These are phyloP conservation scores for Penicillium goetzii DNA, from an alignment of 495 filamentous ascomycete genomes.

Conservation along the genomic window DNA sequence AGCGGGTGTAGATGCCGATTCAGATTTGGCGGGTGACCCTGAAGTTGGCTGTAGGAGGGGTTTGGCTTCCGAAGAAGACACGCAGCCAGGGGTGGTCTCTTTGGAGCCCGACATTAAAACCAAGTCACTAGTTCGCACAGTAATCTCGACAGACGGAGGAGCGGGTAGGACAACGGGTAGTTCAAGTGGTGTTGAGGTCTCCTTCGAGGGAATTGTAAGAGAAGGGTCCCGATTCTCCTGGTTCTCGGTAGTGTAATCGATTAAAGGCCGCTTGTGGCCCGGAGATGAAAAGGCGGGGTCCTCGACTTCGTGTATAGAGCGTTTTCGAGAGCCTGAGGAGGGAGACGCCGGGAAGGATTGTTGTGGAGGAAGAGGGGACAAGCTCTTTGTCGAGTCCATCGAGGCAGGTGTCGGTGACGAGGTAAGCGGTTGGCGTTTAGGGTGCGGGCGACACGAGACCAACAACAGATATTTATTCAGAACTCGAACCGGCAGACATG, in stretches of 20 bases:
- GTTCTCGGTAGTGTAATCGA: slow-evolving; percentile 20
- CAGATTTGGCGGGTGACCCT: slow-evolving; percentile 12
- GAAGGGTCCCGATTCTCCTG: slow-evolving; percentile 37
- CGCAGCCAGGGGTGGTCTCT: not conserved
- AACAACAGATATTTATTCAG: not conserved
- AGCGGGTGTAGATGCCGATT: slow-evolving; percentile 16
- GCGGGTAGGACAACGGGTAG: not conserved
- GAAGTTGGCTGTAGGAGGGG: not conserved
- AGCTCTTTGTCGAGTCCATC: slow-evolving; percentile 22
- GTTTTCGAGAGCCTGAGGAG: slow-evolving; percentile 30
- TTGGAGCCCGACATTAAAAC: not conserved
- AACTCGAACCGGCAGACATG: not conserved
- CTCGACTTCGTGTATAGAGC: slow-evolving; percentile 39
- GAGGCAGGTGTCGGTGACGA: not conserved
- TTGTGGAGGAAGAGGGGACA: slow-evolving; percentile 25
- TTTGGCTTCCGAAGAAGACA: not conserved
- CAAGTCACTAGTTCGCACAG: not conserved
- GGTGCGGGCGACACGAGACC: not conserved
- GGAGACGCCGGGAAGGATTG: slow-evolving; percentile 25
- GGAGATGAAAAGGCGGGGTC: slow-evolving; percentile 24
- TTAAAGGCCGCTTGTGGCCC: slow-evolving; percentile 23
- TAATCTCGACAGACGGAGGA: slow-evolving; percentile 16
- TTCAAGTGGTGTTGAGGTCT: not conserved
- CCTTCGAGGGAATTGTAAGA: not conserved
- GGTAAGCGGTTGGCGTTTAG: not conserved